phyloP scores from a whole-genome alignment of 805 yeast species.

The Cyberlindnera samutprakarnensis region DNA sequence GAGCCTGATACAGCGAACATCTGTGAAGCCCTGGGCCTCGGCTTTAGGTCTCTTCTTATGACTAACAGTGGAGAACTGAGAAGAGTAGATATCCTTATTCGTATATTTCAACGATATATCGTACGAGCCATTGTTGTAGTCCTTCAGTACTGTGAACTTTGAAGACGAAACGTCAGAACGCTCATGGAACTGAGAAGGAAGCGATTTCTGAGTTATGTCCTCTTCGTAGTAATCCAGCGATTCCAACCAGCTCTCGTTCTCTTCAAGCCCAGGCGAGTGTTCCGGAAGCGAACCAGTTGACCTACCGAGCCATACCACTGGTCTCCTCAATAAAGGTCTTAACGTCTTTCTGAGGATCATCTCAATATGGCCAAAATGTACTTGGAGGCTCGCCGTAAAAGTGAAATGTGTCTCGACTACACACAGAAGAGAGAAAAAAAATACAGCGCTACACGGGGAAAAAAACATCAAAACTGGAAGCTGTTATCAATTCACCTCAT shows the following conservation, averaged over 20 bases:
- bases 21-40: slow-evolving; percentile 43
- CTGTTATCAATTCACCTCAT: too few relatives aligned
- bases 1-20: slow-evolving; percentile 59
- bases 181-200: slow-evolving; percentile 1
- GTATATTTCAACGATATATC: slow-evolving; percentile 10
- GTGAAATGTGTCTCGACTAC: too few relatives aligned
- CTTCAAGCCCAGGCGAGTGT: slow-evolving; percentile 34
- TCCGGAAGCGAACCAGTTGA: slow-evolving; percentile 18
- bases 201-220: not conserved
- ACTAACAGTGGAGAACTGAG: slow-evolving; percentile 31
- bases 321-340: too few relatives aligned
- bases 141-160: slow-evolving; percentile 4
- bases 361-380: too few relatives aligned
- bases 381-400: too few relatives aligned
- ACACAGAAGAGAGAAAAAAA: too few relatives aligned
- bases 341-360: too few relatives aligned
- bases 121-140: slow-evolving; percentile 4
- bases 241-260: slow-evolving; percentile 36
- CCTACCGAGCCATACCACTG: too few relatives aligned
- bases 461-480: too few relatives aligned
- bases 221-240: slow-evolving; percentile 6
- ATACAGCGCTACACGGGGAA: too few relatives aligned
- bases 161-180: slow-evolving; percentile 1
- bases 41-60: slow-evolving; percentile 36
- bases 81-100: slow-evolving; percentile 16